Base-by-base conservation (phyloP, 352 stramenopile genomes). In the Pythium volutum region DNA sequence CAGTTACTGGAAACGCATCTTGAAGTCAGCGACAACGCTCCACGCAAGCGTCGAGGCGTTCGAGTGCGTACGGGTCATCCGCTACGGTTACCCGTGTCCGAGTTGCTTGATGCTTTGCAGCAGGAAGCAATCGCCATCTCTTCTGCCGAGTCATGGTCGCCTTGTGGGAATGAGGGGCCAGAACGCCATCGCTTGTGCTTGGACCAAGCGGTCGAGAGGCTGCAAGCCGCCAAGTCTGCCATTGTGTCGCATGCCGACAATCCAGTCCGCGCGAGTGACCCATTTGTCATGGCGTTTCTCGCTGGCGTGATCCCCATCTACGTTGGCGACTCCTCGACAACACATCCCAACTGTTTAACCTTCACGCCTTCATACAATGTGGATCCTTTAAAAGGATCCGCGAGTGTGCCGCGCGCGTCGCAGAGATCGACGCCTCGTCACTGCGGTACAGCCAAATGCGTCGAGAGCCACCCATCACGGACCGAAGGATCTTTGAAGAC, bases 261-360 rank as follows among this genome's bases (percentile, higher is more conserved):
- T 4, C 77, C 74, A 41, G 8, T 36, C 31, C 31, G 14, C 3
- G 31, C 10, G 31, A 88, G 76, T 7, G 76, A 88, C 57, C 85
- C 84, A 52, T 18, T 89, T 14, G 67, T 77, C 4, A 83, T 83
- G 36, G 74, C 77, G 14, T 77, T 86, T 41, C 65, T 88, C 26
- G 73, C 75, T 1, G 75, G 75, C 20, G 74, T 66, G 23, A 63
- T 90, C 0, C 80, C 78, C 2, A 72, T 88, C 15, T 87, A 79
- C 47, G 62, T 69, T 22, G 77, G 74, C 41, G 58, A 81, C 23
- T 59, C 79, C 15, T 41, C 43, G 7, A 74, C 64, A 4, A 29
- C 20, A 8, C 2, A 36, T 36, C 3, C 5, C 31, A 4, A n/a
- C 1, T 50, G 1, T 59, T 59, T 16, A 49, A 59, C 18, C 14